Conservation (phyloP, 306 rosid genomes). For the Begonia masoniana region DNA sequence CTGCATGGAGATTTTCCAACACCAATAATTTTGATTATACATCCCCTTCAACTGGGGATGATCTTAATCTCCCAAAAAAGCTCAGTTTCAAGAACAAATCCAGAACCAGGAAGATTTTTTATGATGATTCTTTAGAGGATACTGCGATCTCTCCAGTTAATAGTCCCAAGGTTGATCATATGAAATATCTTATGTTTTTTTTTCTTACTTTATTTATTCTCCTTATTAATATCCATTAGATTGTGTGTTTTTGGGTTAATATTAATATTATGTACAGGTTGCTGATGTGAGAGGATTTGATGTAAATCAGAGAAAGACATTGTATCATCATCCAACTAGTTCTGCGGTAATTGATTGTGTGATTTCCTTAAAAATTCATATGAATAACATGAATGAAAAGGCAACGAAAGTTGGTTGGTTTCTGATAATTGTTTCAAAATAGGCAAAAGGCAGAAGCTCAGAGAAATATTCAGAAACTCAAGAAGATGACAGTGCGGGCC, state of each 20-base stretch:
- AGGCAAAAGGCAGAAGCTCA: slow-evolving; percentile 10
- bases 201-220: background rate
- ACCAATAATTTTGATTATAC: background rate
- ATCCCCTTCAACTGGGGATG: background rate
- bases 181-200: background rate
- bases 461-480: slow-evolving; percentile 9
- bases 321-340: slow-evolving; percentile 22
- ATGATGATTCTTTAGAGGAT: slow-evolving; percentile 72
- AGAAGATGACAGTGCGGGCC: slow-evolving; percentile 25
- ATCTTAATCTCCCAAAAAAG: slow-evolving; percentile 19
- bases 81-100: slow-evolving; percentile 38
- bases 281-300: slow-evolving; percentile 31
- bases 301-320: slow-evolving; percentile 31
- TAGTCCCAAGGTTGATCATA: slow-evolving; percentile 67
- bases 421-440: too few relatives aligned
- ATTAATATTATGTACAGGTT: slow-evolving; percentile 22
- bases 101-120: slow-evolving; percentile 29
- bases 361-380: too few relatives aligned
- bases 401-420: too few relatives aligned
- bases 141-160: slow-evolving; percentile 88
- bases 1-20: slow-evolving; percentile 48
- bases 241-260: background rate
- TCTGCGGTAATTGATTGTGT: slow-evolving; percentile 31
- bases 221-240: background rate
- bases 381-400: too few relatives aligned